Percentiles rank a stretch among this genome's conserved stretches.
phyloP scores from a whole-genome alignment of 768 basidiomycete genomes.

The Suillus variegatus region DNA sequence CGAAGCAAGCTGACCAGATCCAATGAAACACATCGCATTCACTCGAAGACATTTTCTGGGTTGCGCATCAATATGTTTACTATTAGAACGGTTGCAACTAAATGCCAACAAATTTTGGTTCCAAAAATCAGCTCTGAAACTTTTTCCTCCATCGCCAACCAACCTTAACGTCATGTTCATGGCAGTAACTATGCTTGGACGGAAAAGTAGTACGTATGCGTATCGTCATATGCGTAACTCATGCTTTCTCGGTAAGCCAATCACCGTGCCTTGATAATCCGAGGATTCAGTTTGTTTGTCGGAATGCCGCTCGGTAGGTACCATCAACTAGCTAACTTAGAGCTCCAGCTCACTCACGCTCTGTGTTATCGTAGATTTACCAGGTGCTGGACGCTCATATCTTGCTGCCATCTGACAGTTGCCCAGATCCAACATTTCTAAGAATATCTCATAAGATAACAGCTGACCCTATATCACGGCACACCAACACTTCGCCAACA shows the following conservation, averaged over 20 bases:
- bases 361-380: not conserved
- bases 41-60: not conserved
- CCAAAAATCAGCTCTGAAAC: not conserved
- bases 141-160: not conserved
- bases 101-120: not conserved
- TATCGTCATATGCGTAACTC: not conserved
- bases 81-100: not conserved
- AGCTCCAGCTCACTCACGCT: conserved; percentile 1
- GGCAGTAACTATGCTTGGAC: not conserved
- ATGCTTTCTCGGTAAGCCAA: not conserved
- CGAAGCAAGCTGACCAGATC: not conserved
- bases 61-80: not conserved
- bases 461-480: not conserved
- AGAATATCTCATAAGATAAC: not conserved
- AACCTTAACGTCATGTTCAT: not conserved
- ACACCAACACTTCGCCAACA: not conserved
- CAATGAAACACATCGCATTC: not conserved
- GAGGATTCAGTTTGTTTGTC: not conserved
- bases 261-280: not conserved
- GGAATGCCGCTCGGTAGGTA: not conserved
- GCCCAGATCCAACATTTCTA: not conserved
- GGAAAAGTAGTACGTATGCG: not conserved
- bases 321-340: not conserved
- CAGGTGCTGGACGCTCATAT: not conserved
- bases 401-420: not conserved